phyloP scores from a whole-genome alignment of 768 basidiomycete species.

The Russula foetens region DNA sequence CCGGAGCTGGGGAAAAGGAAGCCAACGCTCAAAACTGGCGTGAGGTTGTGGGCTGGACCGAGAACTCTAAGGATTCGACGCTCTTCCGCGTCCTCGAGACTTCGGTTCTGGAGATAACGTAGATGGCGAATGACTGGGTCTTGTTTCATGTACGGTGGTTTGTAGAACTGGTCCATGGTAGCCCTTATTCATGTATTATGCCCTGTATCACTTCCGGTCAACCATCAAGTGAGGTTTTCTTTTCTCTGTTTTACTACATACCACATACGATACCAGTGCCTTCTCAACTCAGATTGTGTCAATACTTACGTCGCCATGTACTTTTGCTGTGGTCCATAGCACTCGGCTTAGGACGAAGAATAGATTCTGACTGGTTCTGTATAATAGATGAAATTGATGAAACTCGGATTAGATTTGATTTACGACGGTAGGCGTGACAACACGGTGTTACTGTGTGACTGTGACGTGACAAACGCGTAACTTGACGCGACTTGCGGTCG shows the following conservation, averaged over 20 bases:
- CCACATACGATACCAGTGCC: conserved; percentile 2
- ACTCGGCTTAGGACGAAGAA: neutral
- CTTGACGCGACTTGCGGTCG: neutral
- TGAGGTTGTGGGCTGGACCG: conserved; percentile 72
- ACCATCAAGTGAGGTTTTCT: neutral
- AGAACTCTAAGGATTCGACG: conserved; percentile 64
- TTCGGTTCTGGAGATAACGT: conserved; percentile 66
- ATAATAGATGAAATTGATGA: neutral
- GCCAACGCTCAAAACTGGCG: conserved; percentile 78
- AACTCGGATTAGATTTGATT: neutral
- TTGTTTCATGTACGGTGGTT: neutral
- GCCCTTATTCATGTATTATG: conserved; percentile 19
- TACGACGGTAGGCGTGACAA: neutral
- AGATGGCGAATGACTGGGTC: conserved; percentile 9
- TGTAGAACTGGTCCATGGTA: conserved; percentile 7
- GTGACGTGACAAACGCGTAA: conserved; percentile 1
- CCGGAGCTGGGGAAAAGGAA: too few relatives aligned
- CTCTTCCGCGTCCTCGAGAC: conserved; percentile 76
- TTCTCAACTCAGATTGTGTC: conserved; percentile 1
- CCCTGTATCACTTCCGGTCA: neutral
- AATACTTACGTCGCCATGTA: conserved; percentile 15
- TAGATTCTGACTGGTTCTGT: neutral
- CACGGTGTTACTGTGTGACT: too few relatives aligned
- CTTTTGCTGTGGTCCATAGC: conserved; percentile 12
- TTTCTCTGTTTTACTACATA: conserved; percentile 9